These are phyloP conservation scores for Astrothelium subdiscretum DNA, from an alignment of 495 filamentous ascomycete genomes.

Conservation along the genomic window DNA sequence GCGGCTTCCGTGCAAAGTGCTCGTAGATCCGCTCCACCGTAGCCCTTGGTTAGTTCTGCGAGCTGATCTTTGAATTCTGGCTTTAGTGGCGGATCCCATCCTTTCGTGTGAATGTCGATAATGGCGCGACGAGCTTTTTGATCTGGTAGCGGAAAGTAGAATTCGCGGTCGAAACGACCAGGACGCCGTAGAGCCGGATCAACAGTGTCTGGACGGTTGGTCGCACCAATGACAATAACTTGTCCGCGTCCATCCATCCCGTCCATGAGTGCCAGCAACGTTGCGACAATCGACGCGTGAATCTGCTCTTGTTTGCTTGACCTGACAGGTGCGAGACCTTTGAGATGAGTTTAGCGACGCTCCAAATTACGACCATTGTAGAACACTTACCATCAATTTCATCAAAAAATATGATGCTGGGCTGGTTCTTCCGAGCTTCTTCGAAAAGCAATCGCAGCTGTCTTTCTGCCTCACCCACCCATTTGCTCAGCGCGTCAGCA, in stretches of 20 bases:
- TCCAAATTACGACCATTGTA: background rate
- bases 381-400: constrained; percentile 72
- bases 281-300: constrained; percentile 95
- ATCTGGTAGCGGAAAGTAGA: constrained; percentile 90
- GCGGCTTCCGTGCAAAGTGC: constrained; percentile 96
- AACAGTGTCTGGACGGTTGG: constrained; percentile 93
- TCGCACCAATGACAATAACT: constrained; percentile 95
- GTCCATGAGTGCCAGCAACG: constrained; percentile 90
- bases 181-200: constrained; percentile 90
- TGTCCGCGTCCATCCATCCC: constrained; percentile 98
- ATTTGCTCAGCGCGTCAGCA: constrained; percentile 92
- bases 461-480: constrained; percentile 95
- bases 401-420: constrained; percentile 98
- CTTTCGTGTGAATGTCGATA: constrained; percentile 89
- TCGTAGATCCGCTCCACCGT: constrained; percentile 87
- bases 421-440: constrained; percentile 86
- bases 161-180: constrained; percentile 92
- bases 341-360: constrained; percentile 16
- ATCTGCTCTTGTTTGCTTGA: constrained; percentile 98
- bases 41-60: constrained; percentile 83
- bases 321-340: constrained; percentile 75
- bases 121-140: constrained; percentile 67
- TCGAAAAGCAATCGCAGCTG: constrained; percentile 90
- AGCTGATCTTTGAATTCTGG: constrained; percentile 68
- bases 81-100: constrained; percentile 72